phyloP scores from a whole-genome alignment of 2,329 filamentous ascomycete species.

The Ophiocordyceps camponoti-rufipedis region DNA sequence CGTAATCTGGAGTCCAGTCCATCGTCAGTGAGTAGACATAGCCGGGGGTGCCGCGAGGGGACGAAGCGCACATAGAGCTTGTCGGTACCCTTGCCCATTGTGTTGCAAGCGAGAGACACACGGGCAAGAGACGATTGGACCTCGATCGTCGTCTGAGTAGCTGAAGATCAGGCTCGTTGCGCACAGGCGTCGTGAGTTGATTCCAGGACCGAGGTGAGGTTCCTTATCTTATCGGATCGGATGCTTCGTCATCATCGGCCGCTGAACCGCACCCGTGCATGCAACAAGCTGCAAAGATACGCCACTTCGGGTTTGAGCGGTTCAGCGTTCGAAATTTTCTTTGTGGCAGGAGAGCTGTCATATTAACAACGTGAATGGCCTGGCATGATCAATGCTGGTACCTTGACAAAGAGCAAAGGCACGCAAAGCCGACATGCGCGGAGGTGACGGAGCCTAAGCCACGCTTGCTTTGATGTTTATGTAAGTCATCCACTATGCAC shows the following conservation, averaged over 20 bases:
- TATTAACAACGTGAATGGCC: not conserved
- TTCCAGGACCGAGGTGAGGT: no score
- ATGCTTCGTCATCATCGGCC: no score
- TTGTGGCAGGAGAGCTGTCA: no score
- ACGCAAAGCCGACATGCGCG: not conserved
- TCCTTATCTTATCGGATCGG: not conserved
- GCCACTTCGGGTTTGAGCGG: not conserved
- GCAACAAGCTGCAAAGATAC: not conserved
- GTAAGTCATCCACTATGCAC: not conserved
- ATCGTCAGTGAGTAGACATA: not conserved
- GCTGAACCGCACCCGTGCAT: no score
- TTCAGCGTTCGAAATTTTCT: not conserved
- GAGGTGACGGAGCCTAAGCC: not conserved
- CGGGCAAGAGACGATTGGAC: not conserved
- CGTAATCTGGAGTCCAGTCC: slow-evolving; percentile 43
- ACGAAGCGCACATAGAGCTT: slow-evolving; percentile 21
- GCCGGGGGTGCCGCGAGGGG: no score
- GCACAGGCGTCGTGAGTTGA: not conserved
- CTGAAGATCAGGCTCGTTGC: not conserved
- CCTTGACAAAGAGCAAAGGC: not conserved
- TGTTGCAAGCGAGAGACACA: slow-evolving; percentile 3
- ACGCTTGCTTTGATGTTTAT: not conserved
- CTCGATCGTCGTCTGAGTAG: not conserved
- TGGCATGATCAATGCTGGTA: not conserved
- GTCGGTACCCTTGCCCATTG: slow-evolving; percentile 25